Conservation (phyloP, 768 basidiomycete genomes). For the Pholiota molesta region DNA sequence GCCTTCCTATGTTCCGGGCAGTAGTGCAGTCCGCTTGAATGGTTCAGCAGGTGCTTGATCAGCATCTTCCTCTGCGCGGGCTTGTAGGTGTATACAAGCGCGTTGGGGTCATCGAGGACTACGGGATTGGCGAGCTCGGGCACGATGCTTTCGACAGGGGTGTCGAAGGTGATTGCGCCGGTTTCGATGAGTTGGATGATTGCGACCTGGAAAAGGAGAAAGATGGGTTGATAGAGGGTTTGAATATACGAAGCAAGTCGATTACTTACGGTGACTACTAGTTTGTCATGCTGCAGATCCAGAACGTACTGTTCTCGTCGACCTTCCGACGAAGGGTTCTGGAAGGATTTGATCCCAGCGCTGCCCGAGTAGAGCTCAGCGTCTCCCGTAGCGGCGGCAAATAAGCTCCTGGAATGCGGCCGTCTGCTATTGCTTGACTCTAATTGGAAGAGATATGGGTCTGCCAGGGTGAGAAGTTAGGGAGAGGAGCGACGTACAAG, state of each 20-base stretch:
- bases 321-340: constrained; percentile 28
- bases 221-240: background rate
- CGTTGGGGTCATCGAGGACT: constrained; percentile 19
- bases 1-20: constrained; percentile 1
- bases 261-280: constrained; percentile 27
- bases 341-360: constrained; percentile 26
- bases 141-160: constrained; percentile 28
- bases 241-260: background rate
- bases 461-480: background rate
- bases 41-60: constrained; percentile 33
- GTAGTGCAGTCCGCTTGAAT: constrained; percentile 35
- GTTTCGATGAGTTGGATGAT: constrained; percentile 36
- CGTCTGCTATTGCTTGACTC: constrained; percentile 21
- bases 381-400: constrained; percentile 27
- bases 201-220: constrained; percentile 25
- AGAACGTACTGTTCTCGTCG: constrained; percentile 29
- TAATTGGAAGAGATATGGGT: background rate
- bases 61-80: constrained; percentile 27
- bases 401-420: constrained; percentile 28
- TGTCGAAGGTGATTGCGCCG: constrained; percentile 32
- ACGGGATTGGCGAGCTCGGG: constrained; percentile 33
- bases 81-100: constrained; percentile 15
- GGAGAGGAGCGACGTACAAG: constrained; percentile 14
- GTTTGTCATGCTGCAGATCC: constrained; percentile 39
- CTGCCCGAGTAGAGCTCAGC: constrained; percentile 27